phyloP scores from a whole-genome alignment of 2,329 filamentous ascomycete species.

The Fusarium piperis region DNA sequence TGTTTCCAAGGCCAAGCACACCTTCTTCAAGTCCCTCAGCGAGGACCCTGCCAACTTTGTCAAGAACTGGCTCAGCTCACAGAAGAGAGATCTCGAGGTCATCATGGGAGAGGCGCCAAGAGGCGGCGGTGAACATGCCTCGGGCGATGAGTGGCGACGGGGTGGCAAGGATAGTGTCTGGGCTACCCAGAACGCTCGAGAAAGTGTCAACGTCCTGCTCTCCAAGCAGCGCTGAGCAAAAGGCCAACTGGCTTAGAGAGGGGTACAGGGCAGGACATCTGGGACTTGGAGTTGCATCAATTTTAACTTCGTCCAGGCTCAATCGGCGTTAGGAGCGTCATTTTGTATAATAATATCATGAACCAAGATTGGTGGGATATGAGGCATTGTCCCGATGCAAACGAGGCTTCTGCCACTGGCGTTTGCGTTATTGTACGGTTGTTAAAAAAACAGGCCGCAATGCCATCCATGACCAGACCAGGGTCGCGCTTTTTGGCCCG shows the following conservation, averaged over 20 bases:
- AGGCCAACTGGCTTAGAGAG: background rate
- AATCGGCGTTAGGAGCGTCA: slow-evolving; percentile 40
- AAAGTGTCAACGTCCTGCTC: slow-evolving; percentile 71
- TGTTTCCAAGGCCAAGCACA: slow-evolving; percentile 88
- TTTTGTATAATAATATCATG: slow-evolving; percentile 42
- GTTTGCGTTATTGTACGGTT: slow-evolving; percentile 20
- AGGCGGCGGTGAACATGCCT: slow-evolving; percentile 65
- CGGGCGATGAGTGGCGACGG: slow-evolving; percentile 75
- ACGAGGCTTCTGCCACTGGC: slow-evolving; percentile 10
- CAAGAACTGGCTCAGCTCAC: slow-evolving; percentile 87
- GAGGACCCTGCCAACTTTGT: slow-evolving; percentile 87
- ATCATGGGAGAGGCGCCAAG: slow-evolving; percentile 83
- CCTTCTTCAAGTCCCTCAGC: slow-evolving; percentile 82
- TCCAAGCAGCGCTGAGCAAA: slow-evolving; percentile 57
- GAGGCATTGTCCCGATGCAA: slow-evolving; percentile 14
- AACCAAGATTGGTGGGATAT: slow-evolving; percentile 24
- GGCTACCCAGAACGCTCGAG: slow-evolving; percentile 66
- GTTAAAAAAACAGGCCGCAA: slow-evolving; percentile 13
- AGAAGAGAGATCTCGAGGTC: slow-evolving; percentile 89
- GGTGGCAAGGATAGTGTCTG: slow-evolving; percentile 65
- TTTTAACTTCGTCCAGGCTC: slow-evolving; percentile 32
- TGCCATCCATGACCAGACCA: slow-evolving; percentile 23
- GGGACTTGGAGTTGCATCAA: slow-evolving; percentile 36
- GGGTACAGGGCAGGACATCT: slow-evolving; percentile 7
- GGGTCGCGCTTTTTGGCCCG: slow-evolving; percentile 17